Base-by-base conservation (phyloP, 108 stramenopile species). In the Nitzschia sp. region DNA sequence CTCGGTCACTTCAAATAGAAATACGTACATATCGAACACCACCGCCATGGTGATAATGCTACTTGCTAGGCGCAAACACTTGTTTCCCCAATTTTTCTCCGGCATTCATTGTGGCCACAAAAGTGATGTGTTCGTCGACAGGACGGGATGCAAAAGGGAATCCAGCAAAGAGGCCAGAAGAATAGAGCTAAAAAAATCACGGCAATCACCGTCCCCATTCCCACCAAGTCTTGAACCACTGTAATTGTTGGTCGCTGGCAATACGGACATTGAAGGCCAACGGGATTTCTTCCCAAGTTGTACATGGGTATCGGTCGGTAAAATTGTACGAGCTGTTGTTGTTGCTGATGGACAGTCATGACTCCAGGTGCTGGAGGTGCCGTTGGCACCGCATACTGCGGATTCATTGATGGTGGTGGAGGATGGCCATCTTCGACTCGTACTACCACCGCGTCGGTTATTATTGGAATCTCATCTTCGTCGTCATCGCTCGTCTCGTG, bases 161-260 rank as follows among this genome's bases (percentile, higher is more conserved):
- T n/a, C 79, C 79, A 80, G 34, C 70, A 80, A 1, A 76, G 1
- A 18, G 79, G 79, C 75, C 66, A 74, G 30, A 80, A 80, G 3
- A 80, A 15, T 19, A 80, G 15, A 1, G 70, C 66, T 17, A 80
- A 24, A 1, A 76, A 2, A 15, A 80, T 27, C 9, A 71, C 36
- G 1, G 65, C 55, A 21, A 76, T 28, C 33, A 72, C 51, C n/a
- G 79, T 80, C 9, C 38, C 63, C 6, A 56, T 23, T 1, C 62
- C 72, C 13, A 66, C 33, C 0, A 42, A 45, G 54, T 73, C 64
- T 18, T 59, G 0, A 32, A 51, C 47, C 18, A 2, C 21, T 11
- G 72, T 73, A 2, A 73, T 27, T n/a, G 72, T 73, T 34, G 64
- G 49, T 17, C 2, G 46, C 23, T 58, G 4, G 48, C 72, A 73